Evolutionary conservation across 306 rosid species (phyloP), one percentile per base, ranked within the genome.

Genomic region (Cucumis sativus): DNA sequence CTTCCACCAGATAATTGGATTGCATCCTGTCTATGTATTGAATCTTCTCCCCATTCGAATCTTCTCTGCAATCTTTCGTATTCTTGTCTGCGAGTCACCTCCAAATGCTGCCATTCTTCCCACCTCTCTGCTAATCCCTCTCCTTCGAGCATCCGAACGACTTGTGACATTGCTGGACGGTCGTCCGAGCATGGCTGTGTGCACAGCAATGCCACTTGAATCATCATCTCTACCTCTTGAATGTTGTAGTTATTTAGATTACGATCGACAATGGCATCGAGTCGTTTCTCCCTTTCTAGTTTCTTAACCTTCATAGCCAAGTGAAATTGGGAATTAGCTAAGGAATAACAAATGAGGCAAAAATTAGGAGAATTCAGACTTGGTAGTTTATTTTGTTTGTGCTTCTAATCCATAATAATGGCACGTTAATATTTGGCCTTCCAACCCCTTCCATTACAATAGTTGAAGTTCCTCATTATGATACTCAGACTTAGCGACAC

Each of bases 121-220:
- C 99, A 96, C 84, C 98, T 82, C 90, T 96, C 97, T 11, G 99
- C 99, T 63, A 96, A 93, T 28, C 99, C 99, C 83, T 96, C 99
- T 51, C 98, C 99, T 84, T 96, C 99, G 14, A 96, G 87, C 99
- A 92, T 96, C 79, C 98, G 88, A 37, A 96, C 99, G 45, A 96
- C 98, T 86, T 96, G 96, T 0, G 99, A 92, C 99, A 96, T 96
- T 6, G 85, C 83, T 8, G 98, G 99, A 61, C 99, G 96, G 62
- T 96, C 99, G 55, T 96, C 99, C 1, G 99, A 96, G 3, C 96
- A 88, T 64, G 91, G 91, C 86, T 96, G 99, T 4, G 99, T 96
- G 82, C 99, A 92, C 52, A 96, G 97, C 61, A 96, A 81, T 33
- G 99, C 99, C 62, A 96, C 98, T 84, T 92, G 80, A 79, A 92